Base-by-base conservation (phyloP, 176 grass and related monocot species). In the Metroxylon sagu region DNA sequence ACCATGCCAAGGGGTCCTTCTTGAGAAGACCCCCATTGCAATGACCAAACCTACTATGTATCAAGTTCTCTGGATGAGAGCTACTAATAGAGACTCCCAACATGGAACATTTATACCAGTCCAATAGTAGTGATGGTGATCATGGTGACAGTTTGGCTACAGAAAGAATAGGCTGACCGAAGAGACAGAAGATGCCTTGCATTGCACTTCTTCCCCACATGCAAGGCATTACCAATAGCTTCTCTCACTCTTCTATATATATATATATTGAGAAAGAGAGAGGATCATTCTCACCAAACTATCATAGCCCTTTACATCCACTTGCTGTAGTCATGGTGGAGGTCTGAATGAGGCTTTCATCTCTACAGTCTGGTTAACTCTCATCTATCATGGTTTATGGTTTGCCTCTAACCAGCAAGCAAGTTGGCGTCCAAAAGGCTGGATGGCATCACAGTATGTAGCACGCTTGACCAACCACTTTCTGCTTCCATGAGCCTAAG, bases 161-260 rank as follows among this genome's bases (percentile, higher is more conserved):
- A 53, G 3, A 5, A 29, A 6, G 48, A 28, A 51, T 59, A 53
- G 28, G 70, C 77, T 78, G 76, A 75, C 65, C 61, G 8, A 61
- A 61, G 67, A 78, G 57, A 73, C 19, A 71, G 54, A 71, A 18
- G 65, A 70, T 83, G 72, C 29, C 85, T 95, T 95, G 64, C 77
- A 66, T 62, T 75, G 71, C 82, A 89, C 89, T 72, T 82, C 75
- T 84, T 69, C 27, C 18, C 31, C 35, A 43, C 35, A 43, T 43
- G 35, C 2, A 14, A 2, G 35, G 25, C 62, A 50, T 73, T 26
- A 62, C 19, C 26, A 52, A 62, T 53, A 73, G 49, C 62, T 14
- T 21, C 26, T 17, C 52, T 49, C 39, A 17, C 7, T 62, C 43
- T 64, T 29, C 35, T 16, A 18, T 72, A 16, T 53, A 6, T 4